Evolutionary conservation across 768 basidiomycete species (phyloP).

Genomic region (Chalciporus pseudorubinellus): DNA sequence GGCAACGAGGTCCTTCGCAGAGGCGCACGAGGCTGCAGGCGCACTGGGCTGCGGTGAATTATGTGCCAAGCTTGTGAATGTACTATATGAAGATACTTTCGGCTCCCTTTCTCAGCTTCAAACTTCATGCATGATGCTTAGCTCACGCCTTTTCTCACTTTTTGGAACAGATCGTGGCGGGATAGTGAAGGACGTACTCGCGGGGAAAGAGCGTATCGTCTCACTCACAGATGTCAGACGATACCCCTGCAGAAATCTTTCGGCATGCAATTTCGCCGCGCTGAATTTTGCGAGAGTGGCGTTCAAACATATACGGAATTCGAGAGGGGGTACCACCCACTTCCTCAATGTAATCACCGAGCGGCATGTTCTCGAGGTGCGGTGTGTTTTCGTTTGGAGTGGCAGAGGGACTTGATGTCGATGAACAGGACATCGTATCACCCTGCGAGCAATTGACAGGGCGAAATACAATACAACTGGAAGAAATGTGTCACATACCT

Average conservation of each 20-base stretch:
- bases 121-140: slow-evolving; percentile 9
- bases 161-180: slow-evolving; percentile 8
- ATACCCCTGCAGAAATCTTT: slow-evolving; percentile 36
- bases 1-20: slow-evolving; percentile 4
- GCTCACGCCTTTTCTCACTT: slow-evolving; percentile 13
- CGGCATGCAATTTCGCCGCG: slow-evolving; percentile 61
- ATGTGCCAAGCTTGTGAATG: slow-evolving; percentile 3
- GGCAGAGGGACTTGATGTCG: not conserved
- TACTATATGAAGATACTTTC: slow-evolving; percentile 16
- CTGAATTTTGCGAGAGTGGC: slow-evolving; percentile 57
- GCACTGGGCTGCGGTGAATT: not conserved
- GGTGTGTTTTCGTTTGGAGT: no score
- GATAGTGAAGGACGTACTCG: slow-evolving; percentile 20
- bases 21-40: slow-evolving; percentile 1
- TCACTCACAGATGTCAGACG: slow-evolving; percentile 47
- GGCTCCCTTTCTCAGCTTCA: not conserved
- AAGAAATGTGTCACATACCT: slow-evolving; percentile 47
- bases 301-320: slow-evolving; percentile 28
- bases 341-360: slow-evolving; percentile 16
- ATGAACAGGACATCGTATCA: slow-evolving; percentile 45
- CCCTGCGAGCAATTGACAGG: slow-evolving; percentile 52
- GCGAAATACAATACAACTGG: slow-evolving; percentile 45
- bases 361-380: slow-evolving; percentile 19
- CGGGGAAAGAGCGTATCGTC: slow-evolving; percentile 41
- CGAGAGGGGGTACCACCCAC: slow-evolving; percentile 4